Percentiles rank a stretch among this genome's conserved stretches.
Conservation (phyloP, 164 flowering plant species). For the Vitis riparia region DNA sequence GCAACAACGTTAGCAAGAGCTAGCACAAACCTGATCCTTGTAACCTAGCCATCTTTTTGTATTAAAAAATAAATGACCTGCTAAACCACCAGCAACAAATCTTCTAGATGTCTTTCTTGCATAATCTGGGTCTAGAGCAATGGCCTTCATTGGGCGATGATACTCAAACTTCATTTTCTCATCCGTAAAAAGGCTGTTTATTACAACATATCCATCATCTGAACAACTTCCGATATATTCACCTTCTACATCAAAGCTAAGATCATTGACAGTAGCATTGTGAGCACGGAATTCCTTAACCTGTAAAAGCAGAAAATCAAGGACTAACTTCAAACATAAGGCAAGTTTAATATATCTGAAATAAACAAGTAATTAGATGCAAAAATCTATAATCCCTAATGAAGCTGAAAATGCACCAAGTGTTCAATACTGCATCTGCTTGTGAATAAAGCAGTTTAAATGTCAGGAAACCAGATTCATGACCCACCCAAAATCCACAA, state of each 20-base stretch:
- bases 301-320: slow-evolving; percentile 35
- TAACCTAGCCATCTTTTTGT: slow-evolving; percentile 90
- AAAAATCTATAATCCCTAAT: neutral
- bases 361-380: neutral
- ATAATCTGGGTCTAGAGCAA: slow-evolving; percentile 93
- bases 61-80: slow-evolving; percentile 81
- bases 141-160: slow-evolving; percentile 95
- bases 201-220: slow-evolving; percentile 96
- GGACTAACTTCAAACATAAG: neutral
- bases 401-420: neutral
- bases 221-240: slow-evolving; percentile 97
- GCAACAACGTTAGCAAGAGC: slow-evolving; percentile 5
- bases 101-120: slow-evolving; percentile 74
- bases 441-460: neutral
- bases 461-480: neutral
- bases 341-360: neutral
- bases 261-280: slow-evolving; percentile 84
- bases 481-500: neutral
- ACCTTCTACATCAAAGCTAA: slow-evolving; percentile 92
- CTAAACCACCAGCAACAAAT: slow-evolving; percentile 97
- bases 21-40: slow-evolving; percentile 77
- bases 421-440: neutral
- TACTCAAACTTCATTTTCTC: slow-evolving; percentile 88
- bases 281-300: slow-evolving; percentile 87
- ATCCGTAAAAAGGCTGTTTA: slow-evolving; percentile 85